Evolutionary conservation across 306 rosid species (phyloP), one percentile per base, ranked within the genome.

Genomic region (Biancaea sappan): DNA sequence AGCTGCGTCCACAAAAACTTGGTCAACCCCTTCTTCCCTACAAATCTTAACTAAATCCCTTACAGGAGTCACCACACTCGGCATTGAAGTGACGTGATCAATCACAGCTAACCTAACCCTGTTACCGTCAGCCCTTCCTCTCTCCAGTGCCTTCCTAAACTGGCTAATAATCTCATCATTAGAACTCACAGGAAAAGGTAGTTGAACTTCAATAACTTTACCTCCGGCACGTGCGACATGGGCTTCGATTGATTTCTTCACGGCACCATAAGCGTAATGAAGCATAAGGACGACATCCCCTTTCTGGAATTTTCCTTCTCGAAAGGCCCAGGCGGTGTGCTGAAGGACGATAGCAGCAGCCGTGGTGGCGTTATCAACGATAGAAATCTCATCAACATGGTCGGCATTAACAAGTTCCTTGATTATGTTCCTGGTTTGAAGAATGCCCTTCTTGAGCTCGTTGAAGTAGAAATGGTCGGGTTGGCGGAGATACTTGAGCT

Each of bases 321-420:
- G 78, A 72, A 95, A 95, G 29, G 87, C 85, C 93, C 98, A 86
- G 1, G 97, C 89, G 43, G 84, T 40, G 46, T 90, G 90, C 78
- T 95, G 98, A 53, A 95, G 93, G 59, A 95, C 91, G 25, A 95
- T 89, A 66, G 99, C 89, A 12, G 97, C 97, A n/a, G 99, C 99
- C 8, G 99, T 92, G 82, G 99, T 95, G 84, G 99, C 98, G 86
- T 95, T 95, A 57, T 95, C 99, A 16, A 95, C 99, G 66, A 95
- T 77, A 2, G 99, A 84, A 79, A 95, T 83, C 84, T 95, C 97
- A 18, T 92, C 97, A 4, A 89, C 78, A 57, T 86, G 84, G 2
- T 84, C 76, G 0, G 99, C 99, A 76, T 90, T 90, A 75, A 95
- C 89, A 24, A 92, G 69, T 25, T 69, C 84, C 63, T 82, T 79